Percentiles rank a stretch among this genome's conserved stretches.
Conservation (phyloP, 23 red algal species). For the Gracilariopsis chorda region DNA sequence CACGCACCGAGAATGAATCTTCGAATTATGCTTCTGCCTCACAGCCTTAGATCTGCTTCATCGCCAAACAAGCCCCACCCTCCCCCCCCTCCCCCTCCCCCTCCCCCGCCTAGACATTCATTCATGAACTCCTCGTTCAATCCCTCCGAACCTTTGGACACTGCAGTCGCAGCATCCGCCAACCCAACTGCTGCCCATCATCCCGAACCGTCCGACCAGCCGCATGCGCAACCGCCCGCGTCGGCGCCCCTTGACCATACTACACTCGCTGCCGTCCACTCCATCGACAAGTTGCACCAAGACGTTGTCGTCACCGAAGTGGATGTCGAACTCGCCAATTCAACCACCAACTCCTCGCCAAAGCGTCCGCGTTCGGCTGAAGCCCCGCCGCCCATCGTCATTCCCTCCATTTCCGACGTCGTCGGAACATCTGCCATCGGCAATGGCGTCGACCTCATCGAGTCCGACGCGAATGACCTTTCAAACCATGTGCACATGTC, state of each 20-base stretch:
- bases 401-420: background rate
- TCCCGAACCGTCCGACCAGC: background rate
- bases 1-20: no score
- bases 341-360: background rate
- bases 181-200: background rate
- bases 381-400: background rate
- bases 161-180: background rate
- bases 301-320: background rate
- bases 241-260: background rate
- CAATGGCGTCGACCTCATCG: background rate
- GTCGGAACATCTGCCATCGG: background rate
- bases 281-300: slow-evolving; percentile 5
- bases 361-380: background rate
- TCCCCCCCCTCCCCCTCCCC: no score
- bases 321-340: background rate
- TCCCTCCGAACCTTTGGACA: background rate
- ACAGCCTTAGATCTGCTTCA: no score
- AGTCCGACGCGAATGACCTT: background rate
- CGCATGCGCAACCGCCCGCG: background rate
- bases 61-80: no score
- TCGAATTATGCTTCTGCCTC: no score
- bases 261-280: background rate
- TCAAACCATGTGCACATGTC: background rate
- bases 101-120: no score
- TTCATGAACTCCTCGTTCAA: background rate